Evolutionary conservation across 164 flowering plant species (phyloP), one percentile per base, ranked within the genome.

Genomic region (Paratinospora sagittata): DNA sequence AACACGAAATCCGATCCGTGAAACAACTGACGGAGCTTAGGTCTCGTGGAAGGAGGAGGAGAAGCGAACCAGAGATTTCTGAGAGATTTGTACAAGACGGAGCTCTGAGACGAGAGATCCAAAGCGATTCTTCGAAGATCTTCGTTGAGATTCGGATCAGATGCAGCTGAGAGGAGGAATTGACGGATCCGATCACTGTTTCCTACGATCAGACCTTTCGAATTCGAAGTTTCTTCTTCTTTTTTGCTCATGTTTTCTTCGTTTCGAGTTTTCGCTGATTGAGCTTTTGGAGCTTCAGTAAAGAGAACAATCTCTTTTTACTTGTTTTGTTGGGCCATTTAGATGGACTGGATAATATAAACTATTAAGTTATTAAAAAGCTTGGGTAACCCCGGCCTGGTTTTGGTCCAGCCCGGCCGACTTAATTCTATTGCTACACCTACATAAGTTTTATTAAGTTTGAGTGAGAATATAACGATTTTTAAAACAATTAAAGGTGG

Each of bases 1-100:
- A 93, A 79, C 63, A 91, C 77, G 79, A 93, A 85, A 33, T 68
- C 71, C 19, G 91, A 84, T 17, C 89, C 92, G 14, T 77, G 68
- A 58, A 93, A 74, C 33, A 91, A 85, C 45, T 43, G 72, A 26
- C 70, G 24, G 60, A 91, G 81, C 0, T 79, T 74, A 27, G 93
- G 90, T 47, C 96, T 80, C 14, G 81, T 71, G 11, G n/a, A n/a
- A n/a, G 77, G 65, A 9, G 85, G 68, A 14, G 77, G 73, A 24
- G 83, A 79, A 6, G 80, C 87, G 23, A 72, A 39, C 91, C 90
- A 93, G 61, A 90, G 67, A 58, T 75, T 70, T 39, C 86, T 85
- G 41, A 93, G 74, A 1, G 80, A 63, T 70, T 78, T 80, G 81
- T 93, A 93, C 0, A 90, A 84, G 2, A 89, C 61, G 19, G 78